A percentile compares a stretch with the other conserved stretches of the same genome.
phyloP scores from a whole-genome alignment of 164 flowering plant genomes.

The Berberis thunbergii region DNA sequence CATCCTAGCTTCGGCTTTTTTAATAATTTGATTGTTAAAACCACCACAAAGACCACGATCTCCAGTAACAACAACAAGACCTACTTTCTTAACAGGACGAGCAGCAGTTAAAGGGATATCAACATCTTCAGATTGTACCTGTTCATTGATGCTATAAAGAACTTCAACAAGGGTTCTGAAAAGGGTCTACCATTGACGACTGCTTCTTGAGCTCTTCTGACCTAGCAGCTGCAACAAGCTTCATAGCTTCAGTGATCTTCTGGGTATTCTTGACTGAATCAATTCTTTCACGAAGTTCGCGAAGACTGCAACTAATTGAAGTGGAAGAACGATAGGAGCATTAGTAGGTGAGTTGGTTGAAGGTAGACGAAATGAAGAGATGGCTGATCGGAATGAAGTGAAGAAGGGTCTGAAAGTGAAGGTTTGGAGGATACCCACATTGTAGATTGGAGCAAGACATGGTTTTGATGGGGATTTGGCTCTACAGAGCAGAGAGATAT shows the following conservation, averaged over 20 bases:
- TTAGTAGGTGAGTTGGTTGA: constrained; percentile 1
- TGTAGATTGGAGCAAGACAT: constrained; percentile 40
- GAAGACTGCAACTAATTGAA: constrained; percentile 40
- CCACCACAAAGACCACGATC: constrained; percentile 91
- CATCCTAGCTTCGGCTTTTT: constrained; percentile 56
- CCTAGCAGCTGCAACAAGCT: constrained; percentile 86
- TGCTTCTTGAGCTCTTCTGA: constrained; percentile 88
- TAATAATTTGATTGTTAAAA: constrained; percentile 49
- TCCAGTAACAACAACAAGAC: constrained; percentile 73
- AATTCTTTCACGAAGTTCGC: constrained; percentile 54
- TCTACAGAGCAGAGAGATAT: constrained; percentile 6
- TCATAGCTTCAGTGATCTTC: constrained; percentile 89
- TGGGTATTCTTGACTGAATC: constrained; percentile 71
- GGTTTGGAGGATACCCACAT: constrained; percentile 35
- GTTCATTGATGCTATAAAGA: constrained; percentile 51
- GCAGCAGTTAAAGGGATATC: constrained; percentile 56
- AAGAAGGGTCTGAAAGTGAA: constrained; percentile 14
- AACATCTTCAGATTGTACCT: constrained; percentile 49
- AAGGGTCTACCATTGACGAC: constrained; percentile 81
- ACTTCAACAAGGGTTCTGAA: constrained; percentile 60
- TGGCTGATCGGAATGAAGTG: constrained; percentile 27
- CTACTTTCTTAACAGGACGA: constrained; percentile 71
- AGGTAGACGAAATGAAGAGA: constrained; percentile 20
- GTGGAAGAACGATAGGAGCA: constrained; percentile 7
- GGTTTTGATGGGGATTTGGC: constrained; percentile 8